Base-by-base conservation (phyloP, 495 filamentous ascomycete genomes). In the Aspergillus indologenus region DNA sequence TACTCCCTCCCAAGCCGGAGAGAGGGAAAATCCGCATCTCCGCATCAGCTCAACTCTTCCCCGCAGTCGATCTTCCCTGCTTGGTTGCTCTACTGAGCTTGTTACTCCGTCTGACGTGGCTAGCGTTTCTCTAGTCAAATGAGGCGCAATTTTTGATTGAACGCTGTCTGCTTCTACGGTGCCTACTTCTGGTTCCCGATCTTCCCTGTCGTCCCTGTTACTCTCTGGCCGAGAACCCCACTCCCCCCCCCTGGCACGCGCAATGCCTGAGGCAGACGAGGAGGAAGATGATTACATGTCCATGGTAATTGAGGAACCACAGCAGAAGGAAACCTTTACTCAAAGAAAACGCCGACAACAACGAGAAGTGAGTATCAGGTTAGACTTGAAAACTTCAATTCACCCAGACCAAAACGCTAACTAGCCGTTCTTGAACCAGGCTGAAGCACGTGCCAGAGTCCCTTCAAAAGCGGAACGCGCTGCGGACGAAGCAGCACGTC, bases 381-480 rank as follows among this genome's bases (percentile, higher is more conserved):
- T 21, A 9, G 9, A 29, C 1, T n/a, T n/a, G 23, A 11, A 6
- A n/a, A n/a, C n/a, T n/a, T n/a, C n/a, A n/a, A 48, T 24, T 26
- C 45, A 20, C 18, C 15, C n/a, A 5, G 12, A 49, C 40, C 17
- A 29, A 1, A 45, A 9, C 21, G n/a, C 57, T 60, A 46, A 61
- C 53, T 15, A 50, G 26, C 22, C 46, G 6, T n/a, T 44, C 23
- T 14, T 24, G 21, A 18, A 44, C 14, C 44, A 79, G 76, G 73
- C 76, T 49, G 76, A 79, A 74, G 71, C 73, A 20, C 73, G 75
- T 21, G 75, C 65, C n/a, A 68, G 59, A 65, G 69, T 77, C 58
- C 76, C 71, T 17, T 94, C 92, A 54, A 97, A 96, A 77, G 85
- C 85, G 50, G 90, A 98, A 78, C 84, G 85, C 44, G 86, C 84